phyloP scores from a whole-genome alignment of 257 asterid species.

The Scutellaria galericulata region DNA sequence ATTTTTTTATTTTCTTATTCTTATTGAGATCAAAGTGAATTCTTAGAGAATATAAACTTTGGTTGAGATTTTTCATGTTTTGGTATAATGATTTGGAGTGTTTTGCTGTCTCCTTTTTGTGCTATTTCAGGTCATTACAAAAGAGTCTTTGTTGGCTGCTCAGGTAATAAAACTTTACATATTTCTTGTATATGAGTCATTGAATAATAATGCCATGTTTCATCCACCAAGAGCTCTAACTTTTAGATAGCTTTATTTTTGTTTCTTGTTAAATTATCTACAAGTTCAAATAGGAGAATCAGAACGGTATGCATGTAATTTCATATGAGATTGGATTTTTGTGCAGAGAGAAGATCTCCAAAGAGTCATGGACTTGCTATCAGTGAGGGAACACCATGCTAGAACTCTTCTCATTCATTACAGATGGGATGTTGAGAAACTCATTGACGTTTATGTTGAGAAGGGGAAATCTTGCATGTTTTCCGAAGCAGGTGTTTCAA shows the following conservation, averaged over 20 bases:
- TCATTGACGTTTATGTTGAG: constrained; percentile 76
- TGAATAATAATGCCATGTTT: not conserved
- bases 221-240: constrained; percentile 4
- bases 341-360: constrained; percentile 80
- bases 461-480: constrained; percentile 79
- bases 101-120: constrained; percentile 22
- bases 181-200: not conserved
- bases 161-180: constrained; percentile 57
- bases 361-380: constrained; percentile 87
- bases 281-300: constrained; percentile 3
- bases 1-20: not conserved
- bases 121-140: constrained; percentile 77
- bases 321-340: constrained; percentile 23
- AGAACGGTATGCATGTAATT: constrained; percentile 10
- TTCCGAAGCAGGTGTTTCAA: constrained; percentile 80
- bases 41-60: not conserved
- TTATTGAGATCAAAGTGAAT: constrained; percentile 4
- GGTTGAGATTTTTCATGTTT: constrained; percentile 3
- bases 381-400: constrained; percentile 89
- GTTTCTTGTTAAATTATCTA: not conserved
- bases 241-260: not conserved
- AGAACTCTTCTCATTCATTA: constrained; percentile 89
- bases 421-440: constrained; percentile 87
- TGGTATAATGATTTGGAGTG: constrained; percentile 17
- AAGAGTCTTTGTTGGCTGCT: constrained; percentile 88